Conservation (phyloP, 2,329 filamentous ascomycete genomes). For the Chalaropsis thielavioides region DNA sequence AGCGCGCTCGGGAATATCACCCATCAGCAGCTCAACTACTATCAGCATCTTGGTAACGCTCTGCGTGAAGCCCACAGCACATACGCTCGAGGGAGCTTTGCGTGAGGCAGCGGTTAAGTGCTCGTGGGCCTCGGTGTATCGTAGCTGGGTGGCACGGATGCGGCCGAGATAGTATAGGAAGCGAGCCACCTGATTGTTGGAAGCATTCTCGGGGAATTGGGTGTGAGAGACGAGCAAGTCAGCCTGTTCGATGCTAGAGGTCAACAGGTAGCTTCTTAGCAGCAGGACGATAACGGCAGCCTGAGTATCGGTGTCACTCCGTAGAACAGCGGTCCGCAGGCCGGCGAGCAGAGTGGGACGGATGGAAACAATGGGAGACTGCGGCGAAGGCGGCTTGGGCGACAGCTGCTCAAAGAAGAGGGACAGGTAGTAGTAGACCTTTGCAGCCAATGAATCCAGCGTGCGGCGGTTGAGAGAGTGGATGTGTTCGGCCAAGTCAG, state of each 20-base stretch:
- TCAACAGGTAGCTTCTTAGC: conserved; percentile 88
- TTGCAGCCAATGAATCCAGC: conserved; percentile 81
- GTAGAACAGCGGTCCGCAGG: conserved; percentile 83
- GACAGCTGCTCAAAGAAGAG: conserved; percentile 86
- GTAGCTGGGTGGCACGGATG: conserved; percentile 89
- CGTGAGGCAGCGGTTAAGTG: conserved; percentile 85
- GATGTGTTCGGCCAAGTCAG: conserved; percentile 67
- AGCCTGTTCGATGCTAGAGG: conserved; percentile 91
- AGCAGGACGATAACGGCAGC: conserved; percentile 88
- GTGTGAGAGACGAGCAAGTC: conserved; percentile 93
- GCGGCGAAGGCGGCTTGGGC: conserved; percentile 75
- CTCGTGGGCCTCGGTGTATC: conserved; percentile 93
- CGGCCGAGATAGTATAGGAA: conserved; percentile 96
- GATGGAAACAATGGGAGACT: conserved; percentile 74
- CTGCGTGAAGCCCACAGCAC: conserved; percentile 87
- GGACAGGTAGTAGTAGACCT: conserved; percentile 96
- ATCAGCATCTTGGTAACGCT: conserved; percentile 92
- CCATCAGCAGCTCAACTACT: conserved; percentile 94
- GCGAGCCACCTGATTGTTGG: conserved; percentile 94
- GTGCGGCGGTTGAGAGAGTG: conserved; percentile 85
- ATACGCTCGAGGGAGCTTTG: conserved; percentile 81
- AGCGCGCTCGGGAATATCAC: conserved; percentile 89
- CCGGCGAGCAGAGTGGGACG: conserved; percentile 76
- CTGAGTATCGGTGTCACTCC: conserved; percentile 96
- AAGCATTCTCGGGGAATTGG: conserved; percentile 82